Base-by-base conservation (phyloP, 371 early-diverging fungal genomes). In the Chytridium lagenaria region DNA sequence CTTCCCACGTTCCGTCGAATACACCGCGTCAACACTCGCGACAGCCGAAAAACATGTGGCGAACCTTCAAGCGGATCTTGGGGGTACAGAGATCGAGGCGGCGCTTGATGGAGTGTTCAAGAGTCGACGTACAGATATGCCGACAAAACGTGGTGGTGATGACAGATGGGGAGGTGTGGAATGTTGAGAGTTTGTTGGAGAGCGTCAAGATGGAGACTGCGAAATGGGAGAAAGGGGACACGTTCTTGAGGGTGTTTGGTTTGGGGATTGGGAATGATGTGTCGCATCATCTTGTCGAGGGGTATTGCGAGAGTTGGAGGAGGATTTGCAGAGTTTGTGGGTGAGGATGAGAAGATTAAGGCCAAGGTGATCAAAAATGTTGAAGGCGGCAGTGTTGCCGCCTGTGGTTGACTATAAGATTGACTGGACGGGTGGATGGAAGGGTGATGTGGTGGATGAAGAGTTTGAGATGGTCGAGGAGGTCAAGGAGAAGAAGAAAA, bases 121-220 rank as follows among this genome's bases (percentile, higher is more conserved):
- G 19, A 70, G 16, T 26, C 37, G 78, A 37, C 59, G 70, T 38
- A 40, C 64, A 3, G 82, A 81, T 69, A 76, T 84, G 69, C 77
- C 84, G 22, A 83, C 82, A 19, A 75, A 81, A n/a, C 50, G 51
- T 85, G 44, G 75, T 85, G 66, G 64, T 86, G 28, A 37, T 86
- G 7, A 86, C 86, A 26, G 86, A 85, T 67, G 86, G 86, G 16
- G 78, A 80, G 51, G 80, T 85, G 49, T 81, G 78, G 79, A 55
- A 84, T 26, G 76, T 75, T 33, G 63, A 76, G 5, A 10, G 52
- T 40, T 55, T 82, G 49, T 71, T 81, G 31, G 39, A 65, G 5
- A 67, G 61, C 52, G 7, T 44, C 12, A 44, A 19, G 19, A 7
- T 70, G 34, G n/a, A 66, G 37, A 64, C 72, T 12, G 83, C n/a